Percentiles rank a stretch among this genome's conserved stretches.
Conservation (phyloP, 2,329 filamentous ascomycete genomes). For the Iodosphaeria phyllophila region DNA sequence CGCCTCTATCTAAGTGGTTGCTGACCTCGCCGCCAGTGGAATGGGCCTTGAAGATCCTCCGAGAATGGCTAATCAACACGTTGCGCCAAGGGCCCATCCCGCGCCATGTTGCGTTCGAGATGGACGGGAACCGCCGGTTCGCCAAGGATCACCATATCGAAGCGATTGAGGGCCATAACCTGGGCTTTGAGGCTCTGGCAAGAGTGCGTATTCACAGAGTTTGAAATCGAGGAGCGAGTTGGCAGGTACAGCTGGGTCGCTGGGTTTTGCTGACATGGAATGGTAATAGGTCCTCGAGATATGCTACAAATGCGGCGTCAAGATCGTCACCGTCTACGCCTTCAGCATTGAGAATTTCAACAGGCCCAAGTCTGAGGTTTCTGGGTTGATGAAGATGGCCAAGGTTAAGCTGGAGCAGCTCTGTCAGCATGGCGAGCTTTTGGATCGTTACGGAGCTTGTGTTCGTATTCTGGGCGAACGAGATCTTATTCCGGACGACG, state of each 20-base stretch:
- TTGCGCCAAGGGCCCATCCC: slow-evolving; percentile 82
- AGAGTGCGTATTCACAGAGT: slow-evolving; percentile 33
- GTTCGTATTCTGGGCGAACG: slow-evolving; percentile 74
- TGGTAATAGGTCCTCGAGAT: slow-evolving; percentile 65
- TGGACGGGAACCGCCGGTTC: slow-evolving; percentile 95
- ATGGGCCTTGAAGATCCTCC: slow-evolving; percentile 63
- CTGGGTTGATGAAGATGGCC: slow-evolving; percentile 92
- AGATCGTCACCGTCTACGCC: slow-evolving; percentile 92
- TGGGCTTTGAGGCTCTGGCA: slow-evolving; percentile 88
- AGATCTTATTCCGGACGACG: slow-evolving; percentile 69
- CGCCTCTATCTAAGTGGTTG: slow-evolving; percentile 60
- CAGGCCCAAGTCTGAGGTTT: slow-evolving; percentile 86
- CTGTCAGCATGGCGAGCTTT: slow-evolving; percentile 77
- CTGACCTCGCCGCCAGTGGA: slow-evolving; percentile 78
- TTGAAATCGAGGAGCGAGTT: background rate
- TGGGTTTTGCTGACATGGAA: slow-evolving; percentile 5
- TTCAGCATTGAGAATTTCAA: slow-evolving; percentile 99
- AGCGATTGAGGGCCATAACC: slow-evolving; percentile 86
- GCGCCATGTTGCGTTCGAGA: slow-evolving; percentile 94
- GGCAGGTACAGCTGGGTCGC: slow-evolving; percentile 1
- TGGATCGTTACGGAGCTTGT: slow-evolving; percentile 81
- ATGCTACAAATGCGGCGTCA: slow-evolving; percentile 94
- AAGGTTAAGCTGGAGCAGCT: slow-evolving; percentile 88
- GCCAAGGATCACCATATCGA: slow-evolving; percentile 83
- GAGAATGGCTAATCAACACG: slow-evolving; percentile 74